A percentile compares a stretch with the other conserved stretches of the same genome.
These are phyloP conservation scores for Bremia lactucae DNA, from an alignment of 352 stramenopile genomes.

Conservation along the genomic window DNA sequence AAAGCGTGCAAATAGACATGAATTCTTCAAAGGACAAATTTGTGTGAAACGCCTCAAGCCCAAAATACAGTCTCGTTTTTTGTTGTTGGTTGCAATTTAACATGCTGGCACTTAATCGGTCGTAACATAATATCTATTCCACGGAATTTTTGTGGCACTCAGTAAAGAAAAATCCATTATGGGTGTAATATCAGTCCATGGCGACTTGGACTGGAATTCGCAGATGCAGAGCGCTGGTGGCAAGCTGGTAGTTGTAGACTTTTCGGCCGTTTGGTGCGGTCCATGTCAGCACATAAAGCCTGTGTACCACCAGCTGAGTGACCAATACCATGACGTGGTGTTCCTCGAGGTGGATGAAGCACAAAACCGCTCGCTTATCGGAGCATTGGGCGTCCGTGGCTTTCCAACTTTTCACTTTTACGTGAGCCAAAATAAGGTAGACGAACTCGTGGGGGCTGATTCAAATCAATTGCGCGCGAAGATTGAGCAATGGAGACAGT, in stretches of 20 bases:
- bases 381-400: constrained; percentile 57
- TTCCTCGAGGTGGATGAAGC: constrained; percentile 83
- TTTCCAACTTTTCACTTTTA: constrained; percentile 91
- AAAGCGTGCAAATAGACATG: no score
- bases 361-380: constrained; percentile 77
- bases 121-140: no score
- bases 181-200: constrained; percentile 59
- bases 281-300: constrained; percentile 85
- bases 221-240: constrained; percentile 59
- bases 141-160: no score
- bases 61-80: no score
- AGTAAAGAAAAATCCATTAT: constrained; percentile 33
- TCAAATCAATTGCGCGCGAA: constrained; percentile 72
- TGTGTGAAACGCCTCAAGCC: no score
- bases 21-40: no score
- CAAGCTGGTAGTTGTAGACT: constrained; percentile 87
- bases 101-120: no score
- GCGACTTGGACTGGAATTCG: constrained; percentile 72
- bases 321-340: constrained; percentile 78
- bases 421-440: constrained; percentile 78
- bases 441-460: constrained; percentile 81
- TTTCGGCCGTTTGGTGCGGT: constrained; percentile 77
- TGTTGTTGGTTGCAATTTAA: no score
- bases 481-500: constrained; percentile 83
- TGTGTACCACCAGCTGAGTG: constrained; percentile 66